These are phyloP conservation scores for Chrysosporium keratinophilum DNA, from an alignment of 2,329 filamentous ascomycete species.

Conservation along the genomic window DNA sequence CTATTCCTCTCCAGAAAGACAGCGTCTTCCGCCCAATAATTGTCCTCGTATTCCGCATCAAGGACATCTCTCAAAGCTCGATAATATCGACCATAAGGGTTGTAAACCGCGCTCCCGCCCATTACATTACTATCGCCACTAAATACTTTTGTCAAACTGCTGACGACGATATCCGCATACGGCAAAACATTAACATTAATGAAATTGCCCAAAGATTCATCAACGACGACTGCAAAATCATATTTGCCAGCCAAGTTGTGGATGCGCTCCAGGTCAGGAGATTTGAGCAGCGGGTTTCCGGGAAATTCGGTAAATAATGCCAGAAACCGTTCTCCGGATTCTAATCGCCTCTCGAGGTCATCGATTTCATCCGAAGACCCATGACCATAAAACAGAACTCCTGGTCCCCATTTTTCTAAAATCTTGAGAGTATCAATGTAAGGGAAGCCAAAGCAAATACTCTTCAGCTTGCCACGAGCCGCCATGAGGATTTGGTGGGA, in stretches of 20 bases:
- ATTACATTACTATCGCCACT: constrained; percentile 97
- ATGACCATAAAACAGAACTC: constrained; percentile 77
- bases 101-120: constrained; percentile 65
- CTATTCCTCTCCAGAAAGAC: constrained; percentile 96
- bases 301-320: constrained; percentile 92
- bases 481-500: constrained; percentile 64
- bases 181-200: constrained; percentile 89
- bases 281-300: constrained; percentile 76
- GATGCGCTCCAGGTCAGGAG: constrained; percentile 76
- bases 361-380: constrained; percentile 69
- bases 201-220: constrained; percentile 95
- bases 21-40: constrained; percentile 86
- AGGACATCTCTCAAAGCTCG: constrained; percentile 55
- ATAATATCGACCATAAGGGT: constrained; percentile 62
- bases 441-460: constrained; percentile 90
- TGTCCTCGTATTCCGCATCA: constrained; percentile 64
- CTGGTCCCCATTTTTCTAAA: constrained; percentile 84
- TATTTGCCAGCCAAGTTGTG: constrained; percentile 67
- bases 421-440: constrained; percentile 97
- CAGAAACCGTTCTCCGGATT: constrained; percentile 63
- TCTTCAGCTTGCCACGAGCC: constrained; percentile 56
- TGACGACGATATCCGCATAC: constrained; percentile 82
- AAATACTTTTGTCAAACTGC: constrained; percentile 93
- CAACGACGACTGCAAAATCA: constrained; percentile 80
- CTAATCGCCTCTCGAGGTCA: constrained; percentile 63